Base-by-base conservation (phyloP, 2,329 filamentous ascomycete genomes). In the Trichoderma sp. region DNA sequence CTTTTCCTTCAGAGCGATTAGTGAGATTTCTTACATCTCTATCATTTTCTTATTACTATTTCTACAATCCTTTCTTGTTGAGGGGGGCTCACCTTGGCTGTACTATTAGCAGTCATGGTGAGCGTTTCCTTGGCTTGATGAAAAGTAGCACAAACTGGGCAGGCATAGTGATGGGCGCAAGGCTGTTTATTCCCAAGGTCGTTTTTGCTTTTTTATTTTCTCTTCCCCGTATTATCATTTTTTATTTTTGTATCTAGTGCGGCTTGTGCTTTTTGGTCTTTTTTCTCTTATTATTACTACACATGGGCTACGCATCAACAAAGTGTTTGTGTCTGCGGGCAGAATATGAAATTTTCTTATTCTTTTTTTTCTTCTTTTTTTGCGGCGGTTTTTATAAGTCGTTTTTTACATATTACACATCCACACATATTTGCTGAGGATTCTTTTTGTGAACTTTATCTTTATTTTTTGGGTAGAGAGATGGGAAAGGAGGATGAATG, bases 151-250 rank as follows among this genome's bases (percentile, higher is more conserved):
- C 66, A 68, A 68, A 68, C 23, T 61, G 66, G 66, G 66, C 66
- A 53, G 66, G 66, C 57, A 68, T 68, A 50, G 66, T 68, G 66
- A 61, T 68, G 66, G 65, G 66, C 66, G 66, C 66, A 68, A 61
- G 66, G 57, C 66, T 68, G 55, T 61, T 68, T 68, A 68, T 68
- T 68, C 66, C 66, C 66, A 68, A 43, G 66, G 39, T 23, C 66
- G 66, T 68, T 68, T 68, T 66, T 68, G 53, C 20, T 58, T 68
- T 57, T 5, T 50, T 34, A 13, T 34, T 34, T 57, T 15, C 13
- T 30, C 34, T 68, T 43, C 26, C 39, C 4, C 13, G n/a, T n/a
- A n/a, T 23, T 12, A 17, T 32, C 23, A 59, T 59, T 20, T 11
- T 11, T 50, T n/a, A 20, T 58, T 57, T 67, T 62, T 68, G 66